Conservation (phyloP, 2,329 filamentous ascomycete genomes). For the Boeremia exigua region DNA sequence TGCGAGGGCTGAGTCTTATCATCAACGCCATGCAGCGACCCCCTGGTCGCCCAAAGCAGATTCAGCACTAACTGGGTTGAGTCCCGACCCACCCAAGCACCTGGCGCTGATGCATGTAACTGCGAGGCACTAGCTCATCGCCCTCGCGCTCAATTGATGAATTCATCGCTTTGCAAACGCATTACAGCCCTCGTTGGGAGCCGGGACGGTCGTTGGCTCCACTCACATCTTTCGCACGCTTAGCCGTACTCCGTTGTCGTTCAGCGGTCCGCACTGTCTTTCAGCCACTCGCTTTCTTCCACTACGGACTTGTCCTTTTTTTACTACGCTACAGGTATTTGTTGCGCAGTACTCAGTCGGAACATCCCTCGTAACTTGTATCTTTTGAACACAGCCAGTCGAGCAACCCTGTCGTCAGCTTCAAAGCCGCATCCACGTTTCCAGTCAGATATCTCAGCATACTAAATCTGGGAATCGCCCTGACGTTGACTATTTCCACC, state of each 20-base stretch:
- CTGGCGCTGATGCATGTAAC: slow-evolving; percentile 23
- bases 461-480: slow-evolving; percentile 25
- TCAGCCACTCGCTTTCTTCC: slow-evolving; percentile 9
- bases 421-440: slow-evolving; percentile 34
- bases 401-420: slow-evolving; percentile 32
- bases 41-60: slow-evolving; percentile 35
- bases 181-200: slow-evolving; percentile 39
- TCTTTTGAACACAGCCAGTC: slow-evolving; percentile 24
- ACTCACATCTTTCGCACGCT: slow-evolving; percentile 30
- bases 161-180: slow-evolving; percentile 44
- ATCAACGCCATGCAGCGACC: slow-evolving; percentile 34
- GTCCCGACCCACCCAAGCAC: slow-evolving; percentile 36
- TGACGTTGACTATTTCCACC: slow-evolving; percentile 30
- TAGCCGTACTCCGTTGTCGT: slow-evolving; percentile 25
- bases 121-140: slow-evolving; percentile 42
- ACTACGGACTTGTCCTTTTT: slow-evolving; percentile 16
- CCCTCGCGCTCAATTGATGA: slow-evolving; percentile 42
- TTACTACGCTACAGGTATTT: slow-evolving; percentile 17
- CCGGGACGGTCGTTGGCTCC: slow-evolving; percentile 30
- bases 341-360: slow-evolving; percentile 16
- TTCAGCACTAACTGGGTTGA: slow-evolving; percentile 29
- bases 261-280: slow-evolving; percentile 15
- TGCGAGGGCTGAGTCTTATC: slow-evolving; percentile 35
- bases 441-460: slow-evolving; percentile 28
- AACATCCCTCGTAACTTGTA: slow-evolving; percentile 20